Percentiles rank a stretch among this genome's conserved stretches.
Evolutionary conservation across 2,329 filamentous ascomycete genomes (phyloP).

Genomic region (Chaetomium sp.): DNA sequence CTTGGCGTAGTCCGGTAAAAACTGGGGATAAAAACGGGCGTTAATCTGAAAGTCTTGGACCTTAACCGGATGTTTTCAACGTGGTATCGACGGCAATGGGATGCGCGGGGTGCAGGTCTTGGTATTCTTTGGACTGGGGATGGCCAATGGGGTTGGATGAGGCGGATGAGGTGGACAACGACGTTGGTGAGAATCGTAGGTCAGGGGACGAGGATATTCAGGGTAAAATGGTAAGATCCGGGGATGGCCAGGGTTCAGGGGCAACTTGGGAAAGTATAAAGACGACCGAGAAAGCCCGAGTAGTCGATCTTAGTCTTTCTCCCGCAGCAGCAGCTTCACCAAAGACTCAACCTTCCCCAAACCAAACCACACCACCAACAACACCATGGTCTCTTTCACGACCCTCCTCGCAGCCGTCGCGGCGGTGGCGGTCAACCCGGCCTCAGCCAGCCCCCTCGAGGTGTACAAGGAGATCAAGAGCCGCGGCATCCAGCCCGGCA

Average conservation of each 20-base stretch:
- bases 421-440: background rate
- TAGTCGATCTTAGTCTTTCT: too few species aligned
- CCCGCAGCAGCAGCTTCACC: background rate
- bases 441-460: conserved; percentile 4
- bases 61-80: conserved; percentile 2
- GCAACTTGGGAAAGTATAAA: too few species aligned
- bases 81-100: background rate
- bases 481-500: conserved; percentile 15
- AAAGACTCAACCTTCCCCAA: background rate
- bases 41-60: background rate
- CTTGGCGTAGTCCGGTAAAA: conserved; percentile 5
- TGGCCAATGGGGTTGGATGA: too few species aligned
- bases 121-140: background rate
- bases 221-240: too few species aligned
- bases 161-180: too few species aligned
- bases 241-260: too few species aligned
- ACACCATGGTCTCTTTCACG: conserved; percentile 5
- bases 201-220: too few species aligned
- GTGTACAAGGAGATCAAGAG: background rate
- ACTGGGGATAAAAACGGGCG: background rate
- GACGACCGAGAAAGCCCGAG: too few species aligned
- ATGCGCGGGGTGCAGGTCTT: conserved; percentile 1
- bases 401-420: conserved; percentile 1
- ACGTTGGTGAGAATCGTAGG: too few species aligned
- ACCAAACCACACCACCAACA: background rate